These are phyloP conservation scores for Naematelia encephala DNA, from an alignment of 768 basidiomycete species.

Conservation along the genomic window DNA sequence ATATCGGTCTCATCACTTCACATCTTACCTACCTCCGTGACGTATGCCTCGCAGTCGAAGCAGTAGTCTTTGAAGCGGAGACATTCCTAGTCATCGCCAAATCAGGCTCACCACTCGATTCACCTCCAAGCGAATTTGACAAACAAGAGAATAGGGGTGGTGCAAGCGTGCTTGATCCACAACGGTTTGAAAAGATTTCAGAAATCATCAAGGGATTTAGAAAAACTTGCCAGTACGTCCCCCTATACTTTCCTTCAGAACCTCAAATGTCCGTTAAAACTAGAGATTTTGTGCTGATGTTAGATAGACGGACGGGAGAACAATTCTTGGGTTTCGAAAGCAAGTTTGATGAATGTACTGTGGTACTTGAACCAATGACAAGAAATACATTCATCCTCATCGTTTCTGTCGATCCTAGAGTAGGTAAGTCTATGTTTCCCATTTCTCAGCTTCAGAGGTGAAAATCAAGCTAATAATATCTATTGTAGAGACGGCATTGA, in stretches of 20 bases:
- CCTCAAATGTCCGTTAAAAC: neutral
- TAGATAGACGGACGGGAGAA: conserved; percentile 30
- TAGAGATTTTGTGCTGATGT: conserved; percentile 8
- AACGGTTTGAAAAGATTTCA: conserved; percentile 55
- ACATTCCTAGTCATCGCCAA: conserved; percentile 94
- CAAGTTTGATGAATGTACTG: conserved; percentile 42
- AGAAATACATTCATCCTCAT: conserved; percentile 88
- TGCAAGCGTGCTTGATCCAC: conserved; percentile 50
- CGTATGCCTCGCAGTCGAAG: conserved; percentile 85
- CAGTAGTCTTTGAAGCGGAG: conserved; percentile 92
- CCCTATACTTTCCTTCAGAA: neutral
- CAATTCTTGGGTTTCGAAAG: conserved; percentile 44
- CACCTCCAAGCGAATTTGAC: conserved; percentile 46
- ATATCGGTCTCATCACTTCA: conserved; percentile 78
- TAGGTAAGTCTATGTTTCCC: conserved; percentile 58
- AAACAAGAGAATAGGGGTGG: conserved; percentile 38
- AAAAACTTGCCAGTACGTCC: conserved; percentile 71
- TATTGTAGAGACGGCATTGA: conserved; percentile 72
- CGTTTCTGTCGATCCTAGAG: conserved; percentile 80
- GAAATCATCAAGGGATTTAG: conserved; percentile 96
- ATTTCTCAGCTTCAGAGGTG: neutral
- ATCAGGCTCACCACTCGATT: conserved; percentile 46
- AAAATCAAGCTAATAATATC: neutral
- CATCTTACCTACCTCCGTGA: conserved; percentile 83
- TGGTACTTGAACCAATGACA: conserved; percentile 77